phyloP scores from a whole-genome alignment of 768 basidiomycete species.

The Russula virescens region DNA sequence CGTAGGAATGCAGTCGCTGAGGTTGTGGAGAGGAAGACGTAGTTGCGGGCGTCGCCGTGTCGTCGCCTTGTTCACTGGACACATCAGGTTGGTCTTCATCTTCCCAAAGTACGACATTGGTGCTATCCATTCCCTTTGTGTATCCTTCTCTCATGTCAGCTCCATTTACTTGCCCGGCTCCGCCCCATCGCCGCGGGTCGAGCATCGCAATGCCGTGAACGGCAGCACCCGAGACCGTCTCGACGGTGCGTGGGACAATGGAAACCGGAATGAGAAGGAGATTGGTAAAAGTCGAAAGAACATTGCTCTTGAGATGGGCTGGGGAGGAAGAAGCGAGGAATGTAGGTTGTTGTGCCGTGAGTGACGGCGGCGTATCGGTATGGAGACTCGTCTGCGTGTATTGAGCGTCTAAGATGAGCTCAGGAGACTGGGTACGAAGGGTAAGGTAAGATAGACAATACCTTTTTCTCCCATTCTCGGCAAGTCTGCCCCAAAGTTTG shows the following conservation, averaged over 20 bases:
- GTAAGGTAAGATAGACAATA: slow-evolving; percentile 37
- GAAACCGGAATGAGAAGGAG: slow-evolving; percentile 90
- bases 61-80: slow-evolving; percentile 14
- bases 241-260: slow-evolving; percentile 78
- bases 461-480: slow-evolving; percentile 74
- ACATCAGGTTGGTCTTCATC: slow-evolving; percentile 16
- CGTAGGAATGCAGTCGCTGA: slow-evolving; percentile 28
- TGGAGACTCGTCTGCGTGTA: slow-evolving; percentile 15
- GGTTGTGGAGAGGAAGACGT: slow-evolving; percentile 27
- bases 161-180: slow-evolving; percentile 28
- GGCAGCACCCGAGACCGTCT: slow-evolving; percentile 65
- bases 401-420: slow-evolving; percentile 48
- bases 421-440: slow-evolving; percentile 49
- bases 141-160: slow-evolving; percentile 18
- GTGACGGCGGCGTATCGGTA: slow-evolving; percentile 4
- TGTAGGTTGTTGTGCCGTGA: slow-evolving; percentile 12
- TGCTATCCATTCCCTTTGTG: slow-evolving; percentile 16
- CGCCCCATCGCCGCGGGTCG: slow-evolving; percentile 83
- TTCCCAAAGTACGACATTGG: slow-evolving; percentile 21
- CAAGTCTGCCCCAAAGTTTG: slow-evolving; percentile 67
- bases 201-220: slow-evolving; percentile 85
- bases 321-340: slow-evolving; percentile 45
- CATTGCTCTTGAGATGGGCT: slow-evolving; percentile 85
- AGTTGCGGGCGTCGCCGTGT: slow-evolving; percentile 16
- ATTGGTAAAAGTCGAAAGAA: slow-evolving; percentile 87